Evolutionary conservation across 768 basidiomycete species (phyloP).

Genomic region (Phylloporus sp.): DNA sequence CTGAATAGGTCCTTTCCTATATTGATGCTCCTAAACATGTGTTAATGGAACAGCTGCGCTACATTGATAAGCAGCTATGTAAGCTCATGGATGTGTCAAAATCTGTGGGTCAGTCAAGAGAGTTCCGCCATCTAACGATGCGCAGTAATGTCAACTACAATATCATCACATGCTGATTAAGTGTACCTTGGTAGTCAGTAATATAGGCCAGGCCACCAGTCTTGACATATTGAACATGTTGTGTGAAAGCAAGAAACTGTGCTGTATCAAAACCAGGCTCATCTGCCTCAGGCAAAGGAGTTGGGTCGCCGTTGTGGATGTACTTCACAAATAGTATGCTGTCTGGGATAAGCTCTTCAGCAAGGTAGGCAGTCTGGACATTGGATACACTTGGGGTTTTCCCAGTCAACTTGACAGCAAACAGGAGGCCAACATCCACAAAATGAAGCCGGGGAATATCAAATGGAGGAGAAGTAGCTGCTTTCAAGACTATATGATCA

Average conservation of each 20-base stretch:
- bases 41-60: too few relatives aligned
- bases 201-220: not conserved
- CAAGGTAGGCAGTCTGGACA: not conserved
- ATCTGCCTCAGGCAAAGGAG: not conserved
- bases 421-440: too few relatives aligned
- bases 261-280: not conserved
- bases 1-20: not conserved
- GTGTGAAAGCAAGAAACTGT: not conserved
- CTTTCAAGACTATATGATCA: too few relatives aligned
- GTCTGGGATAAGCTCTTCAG: not conserved
- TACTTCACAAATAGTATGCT: not conserved
- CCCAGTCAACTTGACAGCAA: too few relatives aligned
- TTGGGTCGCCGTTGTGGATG: not conserved
- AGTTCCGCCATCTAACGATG: too few relatives aligned
- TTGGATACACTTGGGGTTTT: too few relatives aligned
- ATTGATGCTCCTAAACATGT: too few relatives aligned
- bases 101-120: not conserved
- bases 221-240: not conserved
- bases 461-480: too few relatives aligned
- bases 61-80: too few relatives aligned
- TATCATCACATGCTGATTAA: too few relatives aligned
- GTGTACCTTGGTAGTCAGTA: not conserved
- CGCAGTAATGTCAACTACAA: too few relatives aligned
- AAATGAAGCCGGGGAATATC: too few relatives aligned
- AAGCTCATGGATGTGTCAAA: not conserved